Evolutionary conservation across 2,329 filamentous ascomycete genomes (phyloP), one percentile per base, ranked within the genome.

Genomic region (Aureobasidium lini): DNA sequence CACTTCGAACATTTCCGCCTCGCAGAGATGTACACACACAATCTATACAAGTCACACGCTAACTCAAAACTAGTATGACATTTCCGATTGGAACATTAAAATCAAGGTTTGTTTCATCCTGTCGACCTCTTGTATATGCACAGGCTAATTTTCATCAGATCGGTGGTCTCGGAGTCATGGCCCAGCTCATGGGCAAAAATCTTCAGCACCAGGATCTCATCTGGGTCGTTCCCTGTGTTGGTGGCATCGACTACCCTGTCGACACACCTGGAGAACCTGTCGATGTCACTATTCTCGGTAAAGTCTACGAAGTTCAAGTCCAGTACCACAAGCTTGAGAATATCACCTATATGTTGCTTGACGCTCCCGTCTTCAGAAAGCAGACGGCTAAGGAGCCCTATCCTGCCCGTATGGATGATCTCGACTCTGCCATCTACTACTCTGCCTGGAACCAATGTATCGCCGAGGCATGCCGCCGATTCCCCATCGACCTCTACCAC

Each of bases 381-480:
- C 84, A 87, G 67, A 81, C 81, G 2, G 81, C 81, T 64, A 74
- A 79, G 18, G 82, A 87, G 62, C 84, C 84, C 0, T 87, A 87
- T 65, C 84, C 85, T 15, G 76, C 83, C 39, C 80, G 84, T 34
- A 88, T 88, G 85, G 85, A 88, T 67, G 84, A 88, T 67, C 75
- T 87, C 57, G 83, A 85, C 62, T 84, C 80, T 63, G 85, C 85
- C 11, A 82, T 88, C 48, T 85, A 86, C 70, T 87, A 87, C 68
- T 86, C 83, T 2, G 84, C 83, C 2, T 88, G 85, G 85, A 88
- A 88, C 63, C 82, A 84, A 69, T 88, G 85, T 68, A 86, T 88
- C 65, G 83, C 84, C 7, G 78, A 84, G 64, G 74, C 83, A 1
- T 80, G 86, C 64, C 78, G 79, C 59, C 80, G 85, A 15, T 88